A percentile compares a stretch with the other conserved stretches of the same genome.
These are phyloP conservation scores for Primulina eburnea DNA, from an alignment of 257 asterid genomes.

Conservation along the genomic window DNA sequence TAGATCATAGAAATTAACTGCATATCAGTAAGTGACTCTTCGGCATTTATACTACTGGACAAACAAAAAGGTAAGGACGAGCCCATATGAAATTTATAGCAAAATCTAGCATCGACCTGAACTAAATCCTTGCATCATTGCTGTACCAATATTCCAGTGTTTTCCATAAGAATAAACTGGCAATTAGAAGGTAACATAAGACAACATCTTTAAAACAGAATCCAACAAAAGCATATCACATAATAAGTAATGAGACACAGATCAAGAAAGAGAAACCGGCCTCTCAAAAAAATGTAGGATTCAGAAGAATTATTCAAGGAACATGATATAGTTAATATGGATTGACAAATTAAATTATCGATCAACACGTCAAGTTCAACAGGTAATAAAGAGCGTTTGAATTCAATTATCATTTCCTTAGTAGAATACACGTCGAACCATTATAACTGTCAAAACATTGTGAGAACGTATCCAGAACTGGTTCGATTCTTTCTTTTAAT, in stretches of 20 bases:
- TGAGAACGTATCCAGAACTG: not conserved
- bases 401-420: not conserved
- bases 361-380: not conserved
- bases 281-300: slow-evolving; percentile 27
- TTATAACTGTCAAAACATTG: not conserved
- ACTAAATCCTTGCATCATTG: slow-evolving; percentile 20
- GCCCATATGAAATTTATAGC: not conserved
- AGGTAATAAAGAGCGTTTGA: not conserved
- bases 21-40: not conserved
- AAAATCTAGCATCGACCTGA: slow-evolving; percentile 11
- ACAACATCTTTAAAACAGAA: slow-evolving; percentile 18
- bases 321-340: slow-evolving; percentile 24
- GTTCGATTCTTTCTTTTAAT: not conserved
- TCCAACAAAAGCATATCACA: slow-evolving; percentile 28
- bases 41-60: not conserved
- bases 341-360: slow-evolving; percentile 9
- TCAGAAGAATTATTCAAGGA: slow-evolving; percentile 30
- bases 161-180: slow-evolving; percentile 38
- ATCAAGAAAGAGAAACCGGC: slow-evolving; percentile 33
- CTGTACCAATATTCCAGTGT: slow-evolving; percentile 19
- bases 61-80: not conserved
- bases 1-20: not conserved
- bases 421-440: not conserved
- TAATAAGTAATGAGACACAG: slow-evolving; percentile 21
- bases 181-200: slow-evolving; percentile 11